Conservation (phyloP, 208 protist species). For the Herpetomonas samuelpessoai region DNA sequence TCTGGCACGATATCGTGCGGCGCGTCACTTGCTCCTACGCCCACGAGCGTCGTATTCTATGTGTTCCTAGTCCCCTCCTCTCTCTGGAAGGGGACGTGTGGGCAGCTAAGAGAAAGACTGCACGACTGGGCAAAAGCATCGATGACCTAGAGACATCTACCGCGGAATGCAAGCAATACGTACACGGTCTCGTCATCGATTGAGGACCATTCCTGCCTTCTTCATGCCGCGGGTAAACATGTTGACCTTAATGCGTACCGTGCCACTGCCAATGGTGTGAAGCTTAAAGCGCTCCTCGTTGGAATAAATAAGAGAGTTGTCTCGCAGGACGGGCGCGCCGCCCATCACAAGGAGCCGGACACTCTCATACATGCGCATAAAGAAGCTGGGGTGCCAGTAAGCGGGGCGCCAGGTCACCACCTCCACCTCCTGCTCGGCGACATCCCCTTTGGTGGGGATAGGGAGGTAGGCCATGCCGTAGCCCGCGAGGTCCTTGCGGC, state of each 20-base stretch:
- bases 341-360: slow-evolving; percentile 70
- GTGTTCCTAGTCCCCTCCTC: too few relatives aligned
- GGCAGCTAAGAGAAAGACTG: too few relatives aligned
- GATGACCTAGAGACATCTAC: too few relatives aligned
- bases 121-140: too few relatives aligned
- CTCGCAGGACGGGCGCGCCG: slow-evolving; percentile 74
- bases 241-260: slow-evolving; percentile 63
- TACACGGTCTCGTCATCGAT: not conserved
- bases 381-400: slow-evolving; percentile 69
- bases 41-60: too few relatives aligned
- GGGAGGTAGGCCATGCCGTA: slow-evolving; percentile 87
- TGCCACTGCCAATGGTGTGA: slow-evolving; percentile 73
- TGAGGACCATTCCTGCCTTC: slow-evolving; percentile 32
- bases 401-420: slow-evolving; percentile 75
- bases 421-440: slow-evolving; percentile 60
- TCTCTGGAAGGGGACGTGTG: too few relatives aligned
- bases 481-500: slow-evolving; percentile 80
- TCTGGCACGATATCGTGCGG: too few relatives aligned
- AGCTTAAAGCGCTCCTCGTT: slow-evolving; percentile 84
- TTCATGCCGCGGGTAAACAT: slow-evolving; percentile 74
- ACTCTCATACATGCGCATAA: slow-evolving; percentile 54
- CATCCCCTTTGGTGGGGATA: slow-evolving; percentile 25
- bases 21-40: too few relatives aligned
- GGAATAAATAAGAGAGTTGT: slow-evolving; percentile 78
- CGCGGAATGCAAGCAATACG: too few relatives aligned